Conservation (phyloP, 2,329 filamentous ascomycete genomes). For the Sclerotinia subarctica region DNA sequence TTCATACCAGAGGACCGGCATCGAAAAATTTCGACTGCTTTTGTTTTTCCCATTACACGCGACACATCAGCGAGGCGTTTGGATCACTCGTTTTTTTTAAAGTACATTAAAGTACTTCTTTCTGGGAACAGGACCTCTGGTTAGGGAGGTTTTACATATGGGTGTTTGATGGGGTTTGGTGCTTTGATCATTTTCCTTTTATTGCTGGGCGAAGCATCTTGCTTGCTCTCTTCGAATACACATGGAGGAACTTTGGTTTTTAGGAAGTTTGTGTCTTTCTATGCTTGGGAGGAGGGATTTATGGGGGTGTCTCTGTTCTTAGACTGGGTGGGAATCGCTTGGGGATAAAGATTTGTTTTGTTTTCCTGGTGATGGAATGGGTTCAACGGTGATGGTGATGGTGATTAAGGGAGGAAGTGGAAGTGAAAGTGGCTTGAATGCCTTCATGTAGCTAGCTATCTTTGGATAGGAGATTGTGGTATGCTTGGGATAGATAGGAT, state of each 20-base stretch:
- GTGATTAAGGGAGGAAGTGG: neutral
- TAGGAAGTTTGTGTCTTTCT: neutral
- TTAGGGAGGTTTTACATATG: slow-evolving; percentile 22
- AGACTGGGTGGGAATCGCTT: neutral
- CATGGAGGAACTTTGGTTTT: neutral
- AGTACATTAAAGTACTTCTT: slow-evolving; percentile 17
- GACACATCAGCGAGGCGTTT: slow-evolving; percentile 22
- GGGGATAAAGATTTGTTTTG: neutral
- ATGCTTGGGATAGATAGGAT: slow-evolving; percentile 5
- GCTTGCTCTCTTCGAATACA: neutral
- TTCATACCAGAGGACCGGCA: slow-evolving; percentile 21
- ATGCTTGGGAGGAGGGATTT: neutral
- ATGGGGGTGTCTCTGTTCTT: neutral
- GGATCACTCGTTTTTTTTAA: slow-evolving; percentile 11
- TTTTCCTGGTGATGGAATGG: neutral
- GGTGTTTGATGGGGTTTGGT: neutral
- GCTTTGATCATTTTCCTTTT: neutral
- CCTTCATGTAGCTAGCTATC: neutral
- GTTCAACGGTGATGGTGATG: neutral
- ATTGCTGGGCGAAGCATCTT: neutral
- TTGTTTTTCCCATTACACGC: slow-evolving; percentile 18
- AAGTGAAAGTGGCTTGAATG: neutral
- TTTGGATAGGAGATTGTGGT: neutral
- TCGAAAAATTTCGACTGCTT: slow-evolving; percentile 17
- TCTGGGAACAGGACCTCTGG: slow-evolving; percentile 21